These are phyloP conservation scores for Ophiostoma tasmaniense DNA, from an alignment of 2,329 filamentous ascomycete genomes.

Conservation along the genomic window DNA sequence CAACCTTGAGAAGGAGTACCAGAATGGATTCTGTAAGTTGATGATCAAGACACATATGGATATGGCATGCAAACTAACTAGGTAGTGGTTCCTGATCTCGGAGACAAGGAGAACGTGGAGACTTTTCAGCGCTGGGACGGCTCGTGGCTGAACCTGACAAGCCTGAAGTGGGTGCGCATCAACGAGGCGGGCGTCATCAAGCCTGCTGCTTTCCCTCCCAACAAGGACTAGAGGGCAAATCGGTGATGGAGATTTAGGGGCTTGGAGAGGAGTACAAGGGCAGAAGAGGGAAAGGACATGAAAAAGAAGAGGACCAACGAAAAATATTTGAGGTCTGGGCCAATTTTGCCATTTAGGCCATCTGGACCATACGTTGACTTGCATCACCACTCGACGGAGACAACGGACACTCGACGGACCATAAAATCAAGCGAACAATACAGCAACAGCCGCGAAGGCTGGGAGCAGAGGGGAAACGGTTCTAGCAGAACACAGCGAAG, in stretches of 20 bases:
- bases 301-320: not conserved
- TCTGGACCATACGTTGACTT: not conserved
- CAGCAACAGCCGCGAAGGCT: not conserved
- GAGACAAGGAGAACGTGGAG: constrained; percentile 54
- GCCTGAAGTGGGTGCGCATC: constrained; percentile 69
- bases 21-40: constrained; percentile 64
- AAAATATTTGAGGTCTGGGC: not conserved
- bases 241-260: not conserved
- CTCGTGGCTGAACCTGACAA: constrained; percentile 71
- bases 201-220: constrained; percentile 72
- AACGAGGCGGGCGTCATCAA: constrained; percentile 55
- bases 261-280: not conserved
- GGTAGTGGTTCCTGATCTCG: constrained; percentile 65
- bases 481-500: not conserved
- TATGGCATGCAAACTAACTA: constrained; percentile 17
- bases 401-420: not conserved
- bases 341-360: too few species aligned
- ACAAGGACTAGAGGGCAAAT: constrained; percentile 18
- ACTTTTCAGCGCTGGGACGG: constrained; percentile 70
- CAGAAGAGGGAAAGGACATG: too few species aligned
- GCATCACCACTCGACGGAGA: not conserved
- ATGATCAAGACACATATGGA: constrained; percentile 8
- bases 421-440: not conserved
- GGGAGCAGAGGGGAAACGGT: not conserved
- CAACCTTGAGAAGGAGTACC: constrained; percentile 68